Percentiles rank a stretch among this genome's conserved stretches.
phyloP scores from a whole-genome alignment of 1,284 basidiomycete species.

The Mycena citricolor region DNA sequence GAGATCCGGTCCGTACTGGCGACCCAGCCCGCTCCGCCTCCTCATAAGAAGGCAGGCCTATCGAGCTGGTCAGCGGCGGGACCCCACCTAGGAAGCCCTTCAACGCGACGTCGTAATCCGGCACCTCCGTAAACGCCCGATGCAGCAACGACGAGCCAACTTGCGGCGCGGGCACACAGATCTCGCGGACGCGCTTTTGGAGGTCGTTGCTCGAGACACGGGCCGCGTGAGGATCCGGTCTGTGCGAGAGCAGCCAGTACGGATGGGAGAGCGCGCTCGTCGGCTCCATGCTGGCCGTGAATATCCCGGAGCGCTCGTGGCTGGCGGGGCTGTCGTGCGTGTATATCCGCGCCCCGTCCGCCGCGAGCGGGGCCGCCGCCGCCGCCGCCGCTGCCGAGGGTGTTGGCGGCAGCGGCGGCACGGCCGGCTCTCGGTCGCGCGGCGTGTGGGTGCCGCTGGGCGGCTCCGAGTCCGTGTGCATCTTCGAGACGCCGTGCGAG shows the following conservation, averaged over 20 bases:
- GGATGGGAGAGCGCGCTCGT: constrained; percentile 42
- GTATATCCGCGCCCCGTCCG: constrained; percentile 40
- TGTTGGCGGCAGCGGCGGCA: constrained; percentile 19
- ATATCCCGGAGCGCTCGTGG: constrained; percentile 50
- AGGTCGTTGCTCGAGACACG: constrained; percentile 25
- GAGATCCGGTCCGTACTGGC: too few relatives aligned
- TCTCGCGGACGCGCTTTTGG: constrained; percentile 21
- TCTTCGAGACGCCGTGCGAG: constrained; percentile 37
- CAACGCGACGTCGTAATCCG: constrained; percentile 79
- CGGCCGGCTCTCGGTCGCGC: constrained; percentile 13
- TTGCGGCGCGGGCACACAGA: constrained; percentile 28
- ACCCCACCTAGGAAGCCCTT: constrained; percentile 85
- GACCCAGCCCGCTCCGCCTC: constrained; percentile 38
- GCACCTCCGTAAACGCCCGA: constrained; percentile 72
- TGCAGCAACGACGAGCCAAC: constrained; percentile 48
- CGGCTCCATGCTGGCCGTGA: constrained; percentile 63
- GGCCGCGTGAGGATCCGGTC: constrained; percentile 36
- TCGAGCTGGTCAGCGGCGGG: constrained; percentile 73
- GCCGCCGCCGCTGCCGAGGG: constrained; percentile 13
- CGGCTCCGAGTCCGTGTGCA: neutral
- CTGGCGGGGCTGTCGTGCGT: constrained; percentile 51
- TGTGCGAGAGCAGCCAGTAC: constrained; percentile 38
- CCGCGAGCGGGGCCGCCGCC: constrained; percentile 12
- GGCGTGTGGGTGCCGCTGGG: constrained; percentile 16
- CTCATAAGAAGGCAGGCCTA: constrained; percentile 79